Evolutionary conservation across 108 stramenopile genomes (phyloP), one percentile per base, ranked within the genome.

Genomic region (Nitzschia putrida): DNA sequence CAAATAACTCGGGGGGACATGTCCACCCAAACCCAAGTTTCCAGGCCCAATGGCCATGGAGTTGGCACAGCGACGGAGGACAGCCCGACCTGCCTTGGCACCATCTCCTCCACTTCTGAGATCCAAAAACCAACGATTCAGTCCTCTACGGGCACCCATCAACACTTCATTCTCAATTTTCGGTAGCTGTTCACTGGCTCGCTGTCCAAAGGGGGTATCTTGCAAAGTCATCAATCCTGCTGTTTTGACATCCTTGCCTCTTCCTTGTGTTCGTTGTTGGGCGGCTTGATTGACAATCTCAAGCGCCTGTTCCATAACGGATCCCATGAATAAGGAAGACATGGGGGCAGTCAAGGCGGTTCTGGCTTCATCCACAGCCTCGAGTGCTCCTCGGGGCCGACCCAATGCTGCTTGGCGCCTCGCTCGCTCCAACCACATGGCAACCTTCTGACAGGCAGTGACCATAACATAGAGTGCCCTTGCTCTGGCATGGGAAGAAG

Each of bases 91-190:
- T 16, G 90, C 89, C 80, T 91, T 91, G 71, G 91, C 87, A 0
- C 88, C 91, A 63, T 95, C 94, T n/a, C 93, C 93, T 9, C 94
- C 94, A 11, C 80, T 87, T n/a, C 94, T 79, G 50, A 95, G 66
- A 7, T 86, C 69, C 26, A 92, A 68, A 64, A 92, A 95, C 94
- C 94, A 95, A 41, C 89, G 76, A 76, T 95, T 95, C 20, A 92
- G 67, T 20, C 86, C 88, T 0, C 94, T 78, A 6, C 88, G 72
- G 52, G 94, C 94, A 13, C 85, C 85, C 80, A 89, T 88, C 16
- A 92, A 53, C 9, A 95, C 94, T 71, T 95, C 91, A 47, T 89
- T 92, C 68, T 95, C 94, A 68, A 95, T 92, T 73, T 91, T 95
- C 9, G 94, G 94, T 10, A 95, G 65, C 78, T 91, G 82, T 64